A percentile compares a stretch with the other conserved stretches of the same genome.
phyloP scores from a whole-genome alignment of 352 stramenopile genomes.

The Globisporangium barbulae region DNA sequence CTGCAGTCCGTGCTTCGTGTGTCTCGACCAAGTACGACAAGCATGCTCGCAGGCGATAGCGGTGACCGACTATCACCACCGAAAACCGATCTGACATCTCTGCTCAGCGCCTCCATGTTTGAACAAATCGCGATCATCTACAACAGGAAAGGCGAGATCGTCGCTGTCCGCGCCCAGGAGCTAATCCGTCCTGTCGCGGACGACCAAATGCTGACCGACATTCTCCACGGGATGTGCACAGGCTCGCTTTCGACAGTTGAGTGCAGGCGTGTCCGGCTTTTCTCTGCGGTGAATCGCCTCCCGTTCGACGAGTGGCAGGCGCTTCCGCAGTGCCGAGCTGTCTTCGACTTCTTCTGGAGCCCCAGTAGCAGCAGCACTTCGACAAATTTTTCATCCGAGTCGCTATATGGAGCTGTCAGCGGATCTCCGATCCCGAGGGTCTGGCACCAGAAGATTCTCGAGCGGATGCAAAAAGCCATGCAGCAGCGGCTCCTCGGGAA shows the following conservation, averaged over 20 bases:
- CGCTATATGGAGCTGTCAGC: neutral
- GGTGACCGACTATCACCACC: neutral
- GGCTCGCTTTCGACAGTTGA: slow-evolving; percentile 33
- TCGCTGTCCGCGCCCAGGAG: slow-evolving; percentile 47
- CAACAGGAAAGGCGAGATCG: slow-evolving; percentile 39
- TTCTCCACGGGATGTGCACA: slow-evolving; percentile 24
- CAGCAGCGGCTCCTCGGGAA: slow-evolving; percentile 54
- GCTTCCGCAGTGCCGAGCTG: slow-evolving; percentile 27
- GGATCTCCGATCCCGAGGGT: slow-evolving; percentile 14
- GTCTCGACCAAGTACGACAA: slow-evolving; percentile 2
- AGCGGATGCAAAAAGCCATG: slow-evolving; percentile 37
- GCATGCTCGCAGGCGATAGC: neutral
- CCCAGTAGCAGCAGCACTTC: neutral
- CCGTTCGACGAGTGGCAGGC: slow-evolving; percentile 44
- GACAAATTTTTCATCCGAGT: neutral
- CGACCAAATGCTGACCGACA: slow-evolving; percentile 22
- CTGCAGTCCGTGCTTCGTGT: slow-evolving; percentile 18
- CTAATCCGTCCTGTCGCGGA: slow-evolving; percentile 45
- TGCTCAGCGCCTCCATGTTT: slow-evolving; percentile 28
- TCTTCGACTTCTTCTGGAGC: slow-evolving; percentile 48
- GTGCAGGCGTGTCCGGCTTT: slow-evolving; percentile 52
- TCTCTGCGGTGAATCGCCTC: slow-evolving; percentile 45
- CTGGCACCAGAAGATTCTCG: slow-evolving; percentile 51
- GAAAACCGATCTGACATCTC: neutral
- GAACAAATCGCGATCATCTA: slow-evolving; percentile 55